These are phyloP conservation scores for Leishmania turanica DNA, from an alignment of 208 protist genomes.

Conservation along the genomic window DNA sequence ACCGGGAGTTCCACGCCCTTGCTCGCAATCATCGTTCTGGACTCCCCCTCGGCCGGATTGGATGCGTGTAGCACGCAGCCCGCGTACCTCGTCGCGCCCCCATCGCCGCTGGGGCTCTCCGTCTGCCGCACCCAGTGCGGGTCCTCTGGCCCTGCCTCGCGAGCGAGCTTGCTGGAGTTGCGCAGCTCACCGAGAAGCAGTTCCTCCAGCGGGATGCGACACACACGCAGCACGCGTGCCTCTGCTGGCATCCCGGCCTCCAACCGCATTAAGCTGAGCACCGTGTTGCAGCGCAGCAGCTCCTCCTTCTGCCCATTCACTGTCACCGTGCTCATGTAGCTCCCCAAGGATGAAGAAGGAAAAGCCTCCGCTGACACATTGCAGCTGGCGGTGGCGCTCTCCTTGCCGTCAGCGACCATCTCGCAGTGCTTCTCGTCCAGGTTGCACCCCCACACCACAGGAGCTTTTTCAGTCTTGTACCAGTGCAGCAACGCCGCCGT, in stretches of 20 bases:
- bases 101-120: not conserved
- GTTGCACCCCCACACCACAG: conserved; percentile 23
- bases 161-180: conserved; percentile 49
- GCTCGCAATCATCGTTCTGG: not conserved
- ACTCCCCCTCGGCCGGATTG: not conserved
- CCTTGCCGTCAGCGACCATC: not conserved
- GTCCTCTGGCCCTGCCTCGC: conserved; percentile 41
- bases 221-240: conserved; percentile 38
- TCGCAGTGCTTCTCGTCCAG: conserved; percentile 20
- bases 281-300: conserved; percentile 12
- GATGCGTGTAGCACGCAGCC: conserved; percentile 18
- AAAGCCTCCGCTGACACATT: not conserved
- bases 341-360: conserved; percentile 8
- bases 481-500: conserved; percentile 33
- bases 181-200: conserved; percentile 61
- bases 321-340: conserved; percentile 19
- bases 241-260: not conserved
- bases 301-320: conserved; percentile 14
- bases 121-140: conserved; percentile 52
- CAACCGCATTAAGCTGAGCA: conserved; percentile 8
- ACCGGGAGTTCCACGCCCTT: conserved; percentile 21
- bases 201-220: conserved; percentile 52
- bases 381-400: not conserved
- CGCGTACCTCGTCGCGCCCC: not conserved
- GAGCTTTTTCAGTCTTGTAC: conserved; percentile 1